Percentiles rank a stretch among this genome's conserved stretches.
phyloP scores from a whole-genome alignment of 306 rosid genomes.

The Cucurbita moschata region DNA sequence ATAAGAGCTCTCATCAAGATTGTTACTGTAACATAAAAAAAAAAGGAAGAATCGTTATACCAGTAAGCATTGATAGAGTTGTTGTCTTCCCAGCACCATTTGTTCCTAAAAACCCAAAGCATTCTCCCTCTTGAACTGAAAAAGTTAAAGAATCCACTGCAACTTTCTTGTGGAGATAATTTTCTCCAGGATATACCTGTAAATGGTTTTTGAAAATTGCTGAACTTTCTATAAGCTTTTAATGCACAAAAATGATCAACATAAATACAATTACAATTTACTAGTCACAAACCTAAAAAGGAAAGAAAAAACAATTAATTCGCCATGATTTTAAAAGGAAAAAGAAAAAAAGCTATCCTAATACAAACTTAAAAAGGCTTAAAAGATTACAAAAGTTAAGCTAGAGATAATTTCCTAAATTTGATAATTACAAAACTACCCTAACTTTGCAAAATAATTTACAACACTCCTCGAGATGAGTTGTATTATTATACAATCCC shows the following conservation, averaged over 20 bases:
- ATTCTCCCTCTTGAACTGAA: conserved; percentile 91
- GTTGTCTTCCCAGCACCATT: conserved; percentile 99
- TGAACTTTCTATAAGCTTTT: too few relatives aligned
- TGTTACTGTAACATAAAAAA: neutral
- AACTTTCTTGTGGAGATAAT: conserved; percentile 38
- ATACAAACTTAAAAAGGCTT: too few relatives aligned
- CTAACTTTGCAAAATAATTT: too few relatives aligned
- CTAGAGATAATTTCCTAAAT: too few relatives aligned
- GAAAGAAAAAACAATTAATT: too few relatives aligned
- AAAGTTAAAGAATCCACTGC: conserved; percentile 86
- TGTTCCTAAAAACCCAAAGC: conserved; percentile 93
- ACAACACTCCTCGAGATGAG: neutral
- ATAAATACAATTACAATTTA: too few relatives aligned
- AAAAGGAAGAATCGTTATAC: conserved; percentile 16
- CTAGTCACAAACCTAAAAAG: too few relatives aligned
- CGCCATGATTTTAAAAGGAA: too few relatives aligned
- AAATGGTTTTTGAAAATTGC: conserved; percentile 2
- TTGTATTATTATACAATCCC: neutral
- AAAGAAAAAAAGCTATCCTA: too few relatives aligned
- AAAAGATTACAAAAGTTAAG: too few relatives aligned
- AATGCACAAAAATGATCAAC: too few relatives aligned
- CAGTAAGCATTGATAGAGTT: conserved; percentile 81
- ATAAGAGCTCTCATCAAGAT: neutral
- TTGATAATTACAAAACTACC: too few relatives aligned
- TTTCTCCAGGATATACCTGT: conserved; percentile 69